Base-by-base conservation (phyloP, 257 asterid species). In the Primulina eburnea region DNA sequence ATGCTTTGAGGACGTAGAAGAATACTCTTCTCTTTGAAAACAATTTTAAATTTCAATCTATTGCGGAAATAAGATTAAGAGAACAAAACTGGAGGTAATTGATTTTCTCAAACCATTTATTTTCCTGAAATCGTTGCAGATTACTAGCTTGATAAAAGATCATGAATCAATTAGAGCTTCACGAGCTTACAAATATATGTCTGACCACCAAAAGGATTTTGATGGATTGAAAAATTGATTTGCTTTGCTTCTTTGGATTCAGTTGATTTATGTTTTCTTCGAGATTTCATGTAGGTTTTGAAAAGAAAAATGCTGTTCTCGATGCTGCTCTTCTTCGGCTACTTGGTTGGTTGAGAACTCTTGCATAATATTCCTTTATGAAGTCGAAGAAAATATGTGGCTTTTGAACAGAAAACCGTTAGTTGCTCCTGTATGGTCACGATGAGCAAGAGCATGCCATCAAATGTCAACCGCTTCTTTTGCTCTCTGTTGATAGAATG, bases 271-370 rank as follows among this genome's bases (percentile, higher is more conserved):
- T 62, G 77, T 71, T 40, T 70, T 43, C 34, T n/a, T 43, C 38
- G 40, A 28, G 17, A 57, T 63, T 70, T 70, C 12, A 37, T 62
- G 68, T 78, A 91, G 99, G 97, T 73, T 79, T 84, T 53, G 97
- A 89, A 83, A 85, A 78, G 89, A 94, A 84, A 80, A 86, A 76
- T 65, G 83, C 83, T 0, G 79, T 85, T 34, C 82, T 91, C 74
- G 97, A 94, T 78, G 71, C 84, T 11, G 95, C 79, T 73, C 89
- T 88, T 71, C 97, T 92, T 64, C 67, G 77, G 69, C 80, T 94
- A 53, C 99, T 94, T 58, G 90, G 88, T 77, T 94, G 97, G 97
- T 84, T 89, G 12, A 85, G 97, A 85, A 85, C 92, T 57, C 78
- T 89, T 62, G 99, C 96, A 61, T 89, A 84, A 87, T 57, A 60